These are phyloP conservation scores for Pezicula rhizophila DNA, from an alignment of 2,329 filamentous ascomycete genomes.

Conservation along the genomic window DNA sequence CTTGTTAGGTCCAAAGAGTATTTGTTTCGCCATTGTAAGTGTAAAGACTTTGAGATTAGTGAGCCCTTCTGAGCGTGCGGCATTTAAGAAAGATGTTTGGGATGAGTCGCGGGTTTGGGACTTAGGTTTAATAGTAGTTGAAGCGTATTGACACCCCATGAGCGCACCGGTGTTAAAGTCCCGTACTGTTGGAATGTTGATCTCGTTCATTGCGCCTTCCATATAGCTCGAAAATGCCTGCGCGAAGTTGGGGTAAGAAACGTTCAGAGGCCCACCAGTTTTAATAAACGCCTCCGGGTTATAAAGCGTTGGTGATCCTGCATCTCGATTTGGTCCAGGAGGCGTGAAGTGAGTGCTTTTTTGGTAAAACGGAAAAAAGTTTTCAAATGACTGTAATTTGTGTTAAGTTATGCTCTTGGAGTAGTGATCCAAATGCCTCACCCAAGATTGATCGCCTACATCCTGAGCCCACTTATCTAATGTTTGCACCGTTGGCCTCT, in stretches of 20 bases:
- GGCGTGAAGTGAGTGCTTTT: constrained; percentile 26
- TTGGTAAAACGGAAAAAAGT: constrained; percentile 28
- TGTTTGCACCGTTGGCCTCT: not conserved
- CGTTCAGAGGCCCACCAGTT: constrained; percentile 28
- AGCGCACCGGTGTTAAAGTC: constrained; percentile 38
- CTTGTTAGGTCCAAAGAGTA: constrained; percentile 37
- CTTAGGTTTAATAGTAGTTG: constrained; percentile 25
- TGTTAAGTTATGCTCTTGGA: constrained; percentile 7
- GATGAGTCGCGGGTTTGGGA: constrained; percentile 28
- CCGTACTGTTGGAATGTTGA: constrained; percentile 31
- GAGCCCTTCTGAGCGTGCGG: constrained; percentile 13
- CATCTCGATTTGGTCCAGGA: constrained; percentile 22
- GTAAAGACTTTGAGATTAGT: constrained; percentile 34
- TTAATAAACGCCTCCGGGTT: constrained; percentile 26
- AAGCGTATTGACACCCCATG: constrained; percentile 30
- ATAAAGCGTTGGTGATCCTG: constrained; percentile 23
- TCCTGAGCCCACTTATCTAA: constrained; percentile 1
- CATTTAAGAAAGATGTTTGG: constrained; percentile 30
- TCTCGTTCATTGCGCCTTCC: constrained; percentile 33
- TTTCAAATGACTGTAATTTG: constrained; percentile 15
- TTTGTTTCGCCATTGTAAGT: constrained; percentile 35
- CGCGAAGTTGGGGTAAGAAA: too few relatives aligned
- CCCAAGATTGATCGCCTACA: not conserved
- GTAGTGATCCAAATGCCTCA: not conserved
- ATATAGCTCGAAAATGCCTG: constrained; percentile 22